Evolutionary conservation across 306 rosid genomes (phyloP).

Genomic region (Albizia julibrissin): DNA sequence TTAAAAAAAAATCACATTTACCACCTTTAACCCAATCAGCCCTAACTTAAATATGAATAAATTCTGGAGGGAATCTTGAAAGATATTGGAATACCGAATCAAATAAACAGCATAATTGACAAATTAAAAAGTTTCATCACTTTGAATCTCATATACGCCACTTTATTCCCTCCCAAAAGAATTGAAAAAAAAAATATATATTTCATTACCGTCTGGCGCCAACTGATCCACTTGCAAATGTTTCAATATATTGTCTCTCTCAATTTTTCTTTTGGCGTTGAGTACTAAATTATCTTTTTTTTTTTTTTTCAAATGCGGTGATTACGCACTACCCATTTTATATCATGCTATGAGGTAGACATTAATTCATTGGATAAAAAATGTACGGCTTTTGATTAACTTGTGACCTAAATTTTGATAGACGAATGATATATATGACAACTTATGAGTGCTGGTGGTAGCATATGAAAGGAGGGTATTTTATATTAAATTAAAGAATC

Average conservation of each 20-base stretch:
- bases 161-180: neutral
- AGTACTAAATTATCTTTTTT: neutral
- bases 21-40: too few relatives aligned
- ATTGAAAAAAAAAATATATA: neutral
- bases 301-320: neutral
- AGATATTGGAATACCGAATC: neutral
- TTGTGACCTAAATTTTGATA: conserved; percentile 1
- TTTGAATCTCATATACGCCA: neutral
- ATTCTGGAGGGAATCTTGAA: neutral
- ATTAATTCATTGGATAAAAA: neutral
- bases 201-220: neutral
- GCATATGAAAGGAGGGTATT: neutral
- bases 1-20: too few relatives aligned
- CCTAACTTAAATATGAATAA: neutral
- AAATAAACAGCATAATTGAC: conserved; percentile 1
- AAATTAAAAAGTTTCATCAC: neutral
- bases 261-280: neutral
- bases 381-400: neutral
- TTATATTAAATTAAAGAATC: neutral
- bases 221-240: neutral
- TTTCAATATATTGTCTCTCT: neutral
- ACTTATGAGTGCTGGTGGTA: neutral
- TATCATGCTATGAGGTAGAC: neutral
- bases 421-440: neutral
- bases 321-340: neutral